Base-by-base conservation (phyloP, 2,329 filamentous ascomycete genomes). In the Pseudocercospora eumusae region DNA sequence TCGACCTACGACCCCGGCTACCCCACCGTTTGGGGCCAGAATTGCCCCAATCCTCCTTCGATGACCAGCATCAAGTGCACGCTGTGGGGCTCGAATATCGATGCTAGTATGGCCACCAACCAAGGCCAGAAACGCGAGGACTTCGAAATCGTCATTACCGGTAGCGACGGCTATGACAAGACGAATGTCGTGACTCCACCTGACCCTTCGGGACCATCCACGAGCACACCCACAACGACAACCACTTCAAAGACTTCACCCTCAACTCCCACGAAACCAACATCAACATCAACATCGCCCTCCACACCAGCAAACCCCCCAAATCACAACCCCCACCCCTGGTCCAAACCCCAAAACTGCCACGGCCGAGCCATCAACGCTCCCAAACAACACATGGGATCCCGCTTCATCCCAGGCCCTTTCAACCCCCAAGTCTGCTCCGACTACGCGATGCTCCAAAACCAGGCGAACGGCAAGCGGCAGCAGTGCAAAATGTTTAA, bases 41-140 rank as follows among this genome's bases (percentile, higher is more conserved):
- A 62, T 54, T 73, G 71, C 64, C 66, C 70, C 7, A 68, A 70
- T 57, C 71, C 70, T 6, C 42, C 66, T 23, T 68, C 66, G 13
- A 71, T 73, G 60, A 73, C 72, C 23, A 69, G 68, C 62, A 73
- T 69, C 66, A 73, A 72, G 61, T 74, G 72, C 66, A 69, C 70
- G 1, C 66, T 73, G 36, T 74, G 68, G 68, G 70, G 73, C 18
- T 73, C 72, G 42, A 66, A 64, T 20, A 69, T 75, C 54, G 65
- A 69, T 18, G 61, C 70, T n/a, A 60, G 60, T 2, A 45, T 64
- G 20, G 69, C 68, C 5, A 71, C 66, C 56, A 72, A 72, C 66
- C 59, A 42, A 5, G 70, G 69, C 21, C 49, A 66, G 45, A 63
- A 33, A 13, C 65, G 65, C 15, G 62, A 67, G 59, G 59, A 72